Conservation (phyloP, 108 stramenopile genomes). For the Bacterosira constricta region DNA sequence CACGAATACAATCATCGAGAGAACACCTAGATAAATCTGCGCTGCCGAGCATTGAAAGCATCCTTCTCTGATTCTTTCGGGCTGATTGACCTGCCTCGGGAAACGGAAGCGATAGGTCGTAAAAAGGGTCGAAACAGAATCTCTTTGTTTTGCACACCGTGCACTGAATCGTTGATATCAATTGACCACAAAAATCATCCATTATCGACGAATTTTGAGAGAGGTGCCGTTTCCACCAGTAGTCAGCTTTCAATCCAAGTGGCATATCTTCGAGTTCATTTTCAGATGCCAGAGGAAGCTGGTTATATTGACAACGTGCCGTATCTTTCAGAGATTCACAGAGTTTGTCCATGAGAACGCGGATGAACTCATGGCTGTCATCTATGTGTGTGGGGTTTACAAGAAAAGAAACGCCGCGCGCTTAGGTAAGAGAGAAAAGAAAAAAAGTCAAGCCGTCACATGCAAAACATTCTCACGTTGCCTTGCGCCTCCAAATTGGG, state of each 20-base stretch:
- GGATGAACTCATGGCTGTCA: slow-evolving; percentile 12
- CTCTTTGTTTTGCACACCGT: slow-evolving; percentile 1
- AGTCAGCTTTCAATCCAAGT: background rate
- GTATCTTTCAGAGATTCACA: background rate
- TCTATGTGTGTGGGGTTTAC: background rate
- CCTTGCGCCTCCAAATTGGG: background rate
- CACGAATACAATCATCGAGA: slow-evolving; percentile 6
- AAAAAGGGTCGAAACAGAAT: slow-evolving; percentile 1
- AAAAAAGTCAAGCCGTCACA: background rate
- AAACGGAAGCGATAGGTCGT: slow-evolving; percentile 9
- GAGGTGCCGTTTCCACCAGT: slow-evolving; percentile 6
- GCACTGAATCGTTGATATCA: slow-evolving; percentile 1
- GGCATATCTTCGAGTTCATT: background rate
- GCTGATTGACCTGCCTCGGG: background rate
- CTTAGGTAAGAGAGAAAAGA: background rate
- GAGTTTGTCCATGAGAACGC: slow-evolving; percentile 7
- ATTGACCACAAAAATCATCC: slow-evolving; percentile 8
- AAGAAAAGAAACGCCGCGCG: background rate
- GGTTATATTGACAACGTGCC: background rate
- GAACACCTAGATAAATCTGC: background rate
- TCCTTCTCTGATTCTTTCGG: background rate
- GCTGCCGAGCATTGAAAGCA: background rate
- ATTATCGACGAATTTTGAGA: slow-evolving; percentile 2
- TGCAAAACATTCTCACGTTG: slow-evolving; percentile 2
- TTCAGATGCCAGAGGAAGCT: background rate